Evolutionary conservation across 2,329 filamentous ascomycete species (phyloP).

Genomic region (Dothistroma septosporum): DNA sequence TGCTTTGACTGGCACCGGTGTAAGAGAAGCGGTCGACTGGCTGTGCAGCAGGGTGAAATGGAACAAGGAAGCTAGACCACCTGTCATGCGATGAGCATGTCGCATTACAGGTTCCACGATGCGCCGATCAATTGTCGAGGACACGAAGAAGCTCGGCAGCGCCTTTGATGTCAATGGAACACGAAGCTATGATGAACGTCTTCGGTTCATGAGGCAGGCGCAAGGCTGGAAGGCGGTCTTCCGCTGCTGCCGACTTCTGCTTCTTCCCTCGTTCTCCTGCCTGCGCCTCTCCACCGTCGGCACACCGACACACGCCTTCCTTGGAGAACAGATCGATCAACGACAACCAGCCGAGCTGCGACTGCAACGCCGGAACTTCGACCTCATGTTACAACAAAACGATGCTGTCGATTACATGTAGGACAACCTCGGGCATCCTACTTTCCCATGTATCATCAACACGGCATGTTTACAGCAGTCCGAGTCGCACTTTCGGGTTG

Average conservation of each 20-base stretch:
- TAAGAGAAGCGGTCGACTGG: constrained; percentile 96
- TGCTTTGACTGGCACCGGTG: constrained; percentile 77
- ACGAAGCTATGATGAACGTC: not conserved
- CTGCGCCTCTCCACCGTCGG: not conserved
- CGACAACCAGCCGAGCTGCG: not conserved
- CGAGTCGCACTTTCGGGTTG: not conserved
- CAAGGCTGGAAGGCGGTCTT: not conserved
- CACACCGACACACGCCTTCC: not conserved
- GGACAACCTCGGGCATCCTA: not conserved
- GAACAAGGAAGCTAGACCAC: constrained; percentile 91
- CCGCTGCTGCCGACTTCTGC: not conserved
- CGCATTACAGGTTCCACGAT: not conserved
- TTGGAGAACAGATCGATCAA: not conserved
- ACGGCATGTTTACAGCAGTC: not conserved
- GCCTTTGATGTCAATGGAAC: not conserved
- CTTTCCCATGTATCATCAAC: not conserved
- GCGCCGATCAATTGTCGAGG: not conserved
- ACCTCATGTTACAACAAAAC: not conserved
- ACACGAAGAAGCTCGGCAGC: not conserved
- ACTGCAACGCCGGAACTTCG: not conserved
- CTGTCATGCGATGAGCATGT: constrained; percentile 73
- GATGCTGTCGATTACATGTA: not conserved
- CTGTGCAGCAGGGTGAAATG: constrained; percentile 85
- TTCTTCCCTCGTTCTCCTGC: not conserved
- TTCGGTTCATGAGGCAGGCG: not conserved